Evolutionary conservation across 1,284 basidiomycete genomes (phyloP), one percentile per base, ranked within the genome.

Genomic region (Moesziomyces antarcticus): DNA sequence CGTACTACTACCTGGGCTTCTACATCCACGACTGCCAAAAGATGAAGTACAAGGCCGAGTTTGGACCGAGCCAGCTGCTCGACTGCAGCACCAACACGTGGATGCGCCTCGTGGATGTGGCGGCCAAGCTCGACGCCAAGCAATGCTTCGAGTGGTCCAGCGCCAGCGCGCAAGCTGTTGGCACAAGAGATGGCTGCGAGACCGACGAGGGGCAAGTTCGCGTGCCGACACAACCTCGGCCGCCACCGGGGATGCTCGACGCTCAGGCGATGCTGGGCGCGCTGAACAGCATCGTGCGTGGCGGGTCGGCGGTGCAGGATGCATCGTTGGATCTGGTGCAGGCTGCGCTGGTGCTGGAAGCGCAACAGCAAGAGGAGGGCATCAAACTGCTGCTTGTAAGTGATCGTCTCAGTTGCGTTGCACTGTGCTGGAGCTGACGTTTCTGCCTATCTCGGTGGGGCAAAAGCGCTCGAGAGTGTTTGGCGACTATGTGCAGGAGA

Each of bases 1-100:
- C 35, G 9, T 62, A 41, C 47, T 78, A 75, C 54, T 77, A 78
- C 44, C 41, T 79, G 50, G 76, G 78, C 40, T 80, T 65, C 53
- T 80, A 78, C 64, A 78, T 80, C 41, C 65, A 74, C 50, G 56
- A 52, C 0, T 99, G 95, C 78, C 89, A 87, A 56, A 99, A 99
- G 85, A 99, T 99, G 97, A 88, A 88, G 63, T 99, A 99, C 86
- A 99, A 99, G 84, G 94, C 90, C 24, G 92, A 96, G 56, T 99
- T 95, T 75, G 83, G 87, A 0, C 96, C 97, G 0, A 94, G 93
- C 5, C 93, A 89, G 79, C 87, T 99, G 8, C 89, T 91, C 14
- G 96, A 99, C 35, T 70, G 66, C 52, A 44, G 41, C 51, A 50
- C 25, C 41, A 57, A 75, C 42, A 50, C 57, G 13, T 75, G 69